phyloP scores from a whole-genome alignment of 2,329 filamentous ascomycete genomes.

The Kalmusia sp. region DNA sequence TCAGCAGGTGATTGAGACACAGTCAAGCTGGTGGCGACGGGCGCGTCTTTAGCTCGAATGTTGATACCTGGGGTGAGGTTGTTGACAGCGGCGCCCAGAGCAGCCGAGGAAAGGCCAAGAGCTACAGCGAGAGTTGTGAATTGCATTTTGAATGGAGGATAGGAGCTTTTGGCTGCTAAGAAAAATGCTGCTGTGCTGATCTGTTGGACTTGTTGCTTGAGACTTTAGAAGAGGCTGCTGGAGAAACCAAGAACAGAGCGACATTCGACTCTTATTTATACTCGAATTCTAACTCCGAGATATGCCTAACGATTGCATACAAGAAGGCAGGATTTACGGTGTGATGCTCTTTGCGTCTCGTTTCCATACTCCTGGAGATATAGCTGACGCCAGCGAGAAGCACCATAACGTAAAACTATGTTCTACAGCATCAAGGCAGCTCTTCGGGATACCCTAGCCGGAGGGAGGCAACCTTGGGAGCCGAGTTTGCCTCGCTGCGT shows the following conservation, averaged over 20 bases:
- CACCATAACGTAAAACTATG: too few relatives aligned
- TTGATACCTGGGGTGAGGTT: neutral
- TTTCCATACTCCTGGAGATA: neutral
- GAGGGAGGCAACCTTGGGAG: too few relatives aligned
- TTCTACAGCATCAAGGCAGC: too few relatives aligned
- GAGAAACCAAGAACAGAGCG: neutral
- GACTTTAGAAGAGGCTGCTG: neutral
- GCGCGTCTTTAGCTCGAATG: neutral
- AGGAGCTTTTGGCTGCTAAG: neutral
- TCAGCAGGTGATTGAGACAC: neutral
- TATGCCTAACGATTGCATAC: too few relatives aligned
- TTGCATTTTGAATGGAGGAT: constrained; percentile 7
- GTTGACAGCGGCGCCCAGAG: neutral
- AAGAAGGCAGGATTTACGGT: neutral
- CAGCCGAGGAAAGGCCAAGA: constrained; percentile 9
- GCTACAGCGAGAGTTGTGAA: constrained; percentile 7
- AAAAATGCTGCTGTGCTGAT: neutral
- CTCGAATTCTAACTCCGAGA: neutral
- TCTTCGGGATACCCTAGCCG: too few relatives aligned
- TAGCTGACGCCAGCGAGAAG: neutral
- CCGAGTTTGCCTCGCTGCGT: too few relatives aligned
- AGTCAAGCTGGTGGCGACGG: constrained; percentile 4
- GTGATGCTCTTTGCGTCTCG: neutral
- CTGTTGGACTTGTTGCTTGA: too few relatives aligned
- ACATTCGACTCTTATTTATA: neutral